Base-by-base conservation (phyloP, 345 rosid species). In the Xanthoceras sorbifolium region DNA sequence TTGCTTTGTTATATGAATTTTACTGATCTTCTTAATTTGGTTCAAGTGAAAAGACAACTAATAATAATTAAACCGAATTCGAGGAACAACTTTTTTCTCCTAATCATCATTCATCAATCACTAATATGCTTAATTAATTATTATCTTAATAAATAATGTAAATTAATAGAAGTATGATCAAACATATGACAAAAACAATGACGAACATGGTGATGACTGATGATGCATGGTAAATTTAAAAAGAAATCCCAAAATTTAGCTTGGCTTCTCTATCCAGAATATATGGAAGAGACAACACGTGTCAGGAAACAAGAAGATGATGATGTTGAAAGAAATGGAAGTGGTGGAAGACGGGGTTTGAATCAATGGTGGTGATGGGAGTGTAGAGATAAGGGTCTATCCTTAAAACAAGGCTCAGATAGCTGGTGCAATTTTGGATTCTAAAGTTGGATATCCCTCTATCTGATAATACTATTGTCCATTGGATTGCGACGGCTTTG, bases 341-440 rank as follows among this genome's bases (percentile, higher is more conserved):
- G 20, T 54, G 31, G 25, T 34, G 11, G 17, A 64, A 61, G 61
- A 50, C 46, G 59, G 73, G 70, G 32, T 57, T 6, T 62, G 65
- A 66, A 59, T 36, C 29, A 68, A 67, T 78, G 83, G 83, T 22
- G 23, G 82, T 67, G 79, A 72, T 38, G 84, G 28, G 79, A 54
- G 14, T 20, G 20, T 40, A 17, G 76, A 71, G 91, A 88, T 82
- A 86, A 86, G 88, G 75, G 9, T 64, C 84, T 85, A 87, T 87
- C 90, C 34, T 40, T 46, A 79, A 81, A 64, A 73, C 66, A 80
- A 63, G 87, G 86, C 76, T 82, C 34, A 18, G 23, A 69, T 76
- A 20, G 60, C 62, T 77, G 66, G 75, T 22, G 22, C 34, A 28
- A 0, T 11, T 60, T 17, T 22, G 29, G 26, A 12, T 72, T 31